Evolutionary conservation across 371 early-diverging fungal genomes (phyloP), one percentile per base, ranked within the genome.

Genomic region (Choanephora cucurbitarum): DNA sequence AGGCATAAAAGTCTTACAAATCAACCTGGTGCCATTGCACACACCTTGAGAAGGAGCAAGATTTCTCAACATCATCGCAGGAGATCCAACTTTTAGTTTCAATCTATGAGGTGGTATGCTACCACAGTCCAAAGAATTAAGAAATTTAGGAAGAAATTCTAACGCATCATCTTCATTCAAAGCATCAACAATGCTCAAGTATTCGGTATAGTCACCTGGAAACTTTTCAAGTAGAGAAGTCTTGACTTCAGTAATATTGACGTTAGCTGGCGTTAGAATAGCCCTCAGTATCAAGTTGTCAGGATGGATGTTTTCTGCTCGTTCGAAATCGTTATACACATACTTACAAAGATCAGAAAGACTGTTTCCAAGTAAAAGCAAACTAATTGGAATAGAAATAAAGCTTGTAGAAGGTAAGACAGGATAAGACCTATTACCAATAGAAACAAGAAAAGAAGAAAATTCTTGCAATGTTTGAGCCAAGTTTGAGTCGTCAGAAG

Each of bases 1-100:
- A 5, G 15, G 4, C 2, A 24, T 24, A 28, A 51, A 28, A n/a
- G 14, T 1, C 8, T n/a, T 42, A 42, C 40, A 51, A 14, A 46
- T 46, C 1, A 54, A 22, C 2, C 46, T 23, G 1, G 55, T 70
- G 5, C 72, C 65, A 58, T 70, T 68, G 64, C 70, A 72, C 2
- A 70, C 42, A 6, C 66, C 66, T 15, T 21, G 24, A 7, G 44
- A 6, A 4, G 62, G 53, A 22, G 62, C 19, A 5, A 75, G 37
- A 24, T 67, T 72, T 14, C 72, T 47, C 5, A 72, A 37, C 18
- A 66, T 58, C 49, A 71, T 67, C 19, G 71, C 54, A 18, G 70
- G 72, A 10, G 33, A 49, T 2, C 67, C 58, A 22, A 60, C 33
- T 22, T 70, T 70, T n/a, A 72, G 3, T 49, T 40, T 1, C 31